Evolutionary conservation across 83 land plant genomes (phyloP).

Genomic region (Diphasiastrum complanatum): DNA sequence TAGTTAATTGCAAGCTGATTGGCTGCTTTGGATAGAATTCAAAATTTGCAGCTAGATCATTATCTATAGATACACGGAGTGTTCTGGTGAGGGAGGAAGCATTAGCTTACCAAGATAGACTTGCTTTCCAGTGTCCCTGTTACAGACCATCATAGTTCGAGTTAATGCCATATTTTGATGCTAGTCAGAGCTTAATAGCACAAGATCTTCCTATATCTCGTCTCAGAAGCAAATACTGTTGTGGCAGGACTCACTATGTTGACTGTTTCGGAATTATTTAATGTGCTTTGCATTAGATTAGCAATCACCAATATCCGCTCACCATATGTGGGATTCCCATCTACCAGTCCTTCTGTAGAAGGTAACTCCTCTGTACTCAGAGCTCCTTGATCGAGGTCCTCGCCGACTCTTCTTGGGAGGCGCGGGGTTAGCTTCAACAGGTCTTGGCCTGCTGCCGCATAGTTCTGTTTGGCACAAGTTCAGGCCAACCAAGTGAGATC

Average conservation of each 20-base stretch:
- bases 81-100: too few species aligned
- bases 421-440: too few species aligned
- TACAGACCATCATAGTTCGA: too few species aligned
- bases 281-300: background rate
- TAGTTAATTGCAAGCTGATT: too few species aligned
- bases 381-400: constrained; percentile 50
- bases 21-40: too few species aligned
- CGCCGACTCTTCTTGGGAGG: constrained; percentile 68
- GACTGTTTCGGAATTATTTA: background rate
- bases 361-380: constrained; percentile 23
- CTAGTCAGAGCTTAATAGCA: background rate
- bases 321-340: constrained; percentile 29
- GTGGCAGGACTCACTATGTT: background rate
- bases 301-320: background rate
- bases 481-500: too few species aligned
- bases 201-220: background rate
- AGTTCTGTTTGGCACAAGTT: too few species aligned
- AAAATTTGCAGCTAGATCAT: too few species aligned
- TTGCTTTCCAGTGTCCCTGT: constrained; percentile 87
- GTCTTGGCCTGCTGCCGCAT: too few species aligned
- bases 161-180: background rate
- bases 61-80: too few species aligned
- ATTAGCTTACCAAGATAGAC: constrained; percentile 68
- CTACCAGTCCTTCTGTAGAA: constrained; percentile 24
- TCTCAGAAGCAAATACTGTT: background rate